Percentiles rank a stretch among this genome's conserved stretches.
Evolutionary conservation across 371 early-diverging fungal species (phyloP).

Genomic region (Gilbertella persicaria): DNA sequence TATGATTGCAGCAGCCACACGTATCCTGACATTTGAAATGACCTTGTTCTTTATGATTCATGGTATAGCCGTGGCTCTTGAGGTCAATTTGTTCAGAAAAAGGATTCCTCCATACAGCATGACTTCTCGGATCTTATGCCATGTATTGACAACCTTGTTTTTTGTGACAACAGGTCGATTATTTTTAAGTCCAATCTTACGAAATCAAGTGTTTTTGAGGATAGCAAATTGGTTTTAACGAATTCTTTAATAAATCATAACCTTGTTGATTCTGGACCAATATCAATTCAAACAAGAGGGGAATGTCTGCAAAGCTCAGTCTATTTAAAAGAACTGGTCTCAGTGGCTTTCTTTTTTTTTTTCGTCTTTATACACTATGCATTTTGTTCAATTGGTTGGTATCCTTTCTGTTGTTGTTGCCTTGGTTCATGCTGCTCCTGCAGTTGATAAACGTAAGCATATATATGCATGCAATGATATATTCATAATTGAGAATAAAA

Average conservation of each 20-base stretch:
- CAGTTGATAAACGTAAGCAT: not conserved
- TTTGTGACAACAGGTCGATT: slow-evolving; percentile 17
- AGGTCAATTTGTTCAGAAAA: slow-evolving; percentile 2
- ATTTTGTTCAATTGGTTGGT: not conserved
- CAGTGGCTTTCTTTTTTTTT: not conserved
- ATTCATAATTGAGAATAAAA: no score
- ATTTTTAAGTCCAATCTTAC: slow-evolving; percentile 15
- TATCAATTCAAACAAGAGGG: no score
- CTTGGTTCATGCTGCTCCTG: slow-evolving; percentile 1
- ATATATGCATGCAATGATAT: no score
- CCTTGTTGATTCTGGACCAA: no score
- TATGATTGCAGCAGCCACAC: slow-evolving; percentile 18
- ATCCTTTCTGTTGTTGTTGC: not conserved
- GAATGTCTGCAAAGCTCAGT: not conserved
- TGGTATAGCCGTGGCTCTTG: slow-evolving; percentile 14
- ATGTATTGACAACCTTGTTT: slow-evolving; percentile 9
- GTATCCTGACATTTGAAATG: slow-evolving; percentile 18
- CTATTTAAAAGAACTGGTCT: not conserved
- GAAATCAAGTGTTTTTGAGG: slow-evolving; percentile 12
- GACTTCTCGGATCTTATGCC: slow-evolving; percentile 1
- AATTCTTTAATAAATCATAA: not conserved
- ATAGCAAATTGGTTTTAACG: slow-evolving; percentile 16
- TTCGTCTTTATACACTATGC: not conserved
- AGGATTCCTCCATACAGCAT: slow-evolving; percentile 2
- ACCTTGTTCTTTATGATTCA: slow-evolving; percentile 21